Conservation (phyloP, 163 green algal genomes). For the Scenedesmus sp. region DNA sequence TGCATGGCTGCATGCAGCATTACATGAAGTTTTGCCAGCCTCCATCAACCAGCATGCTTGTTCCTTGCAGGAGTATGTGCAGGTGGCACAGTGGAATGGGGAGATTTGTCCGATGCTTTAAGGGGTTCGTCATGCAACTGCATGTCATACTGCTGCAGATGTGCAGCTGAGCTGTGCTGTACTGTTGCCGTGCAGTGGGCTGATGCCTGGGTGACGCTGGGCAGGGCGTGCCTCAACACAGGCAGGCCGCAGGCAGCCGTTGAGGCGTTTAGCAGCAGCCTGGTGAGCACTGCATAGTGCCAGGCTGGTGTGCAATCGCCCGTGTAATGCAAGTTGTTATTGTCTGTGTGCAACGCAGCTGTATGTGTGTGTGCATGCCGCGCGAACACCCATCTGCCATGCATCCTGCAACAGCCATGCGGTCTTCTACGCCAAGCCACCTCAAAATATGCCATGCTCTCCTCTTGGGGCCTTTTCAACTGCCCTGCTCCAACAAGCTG, state of each 20-base stretch:
- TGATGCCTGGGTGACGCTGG: conserved; percentile 34
- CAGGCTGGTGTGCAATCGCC: neutral
- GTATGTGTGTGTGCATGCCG: too few relatives aligned
- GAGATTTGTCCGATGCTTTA: neutral
- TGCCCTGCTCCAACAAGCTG: too few relatives aligned
- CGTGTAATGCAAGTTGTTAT: too few relatives aligned
- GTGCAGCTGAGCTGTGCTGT: neutral
- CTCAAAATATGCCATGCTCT: too few relatives aligned
- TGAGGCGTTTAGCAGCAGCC: neutral
- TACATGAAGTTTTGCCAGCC: too few relatives aligned
- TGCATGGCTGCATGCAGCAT: neutral
- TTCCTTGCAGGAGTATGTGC: neutral
- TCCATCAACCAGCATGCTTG: neutral
- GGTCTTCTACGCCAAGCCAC: too few relatives aligned
- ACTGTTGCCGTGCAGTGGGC: conserved; percentile 35
- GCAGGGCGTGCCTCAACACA: conserved; percentile 17
- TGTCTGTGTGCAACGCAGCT: too few relatives aligned
- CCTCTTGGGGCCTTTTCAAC: too few relatives aligned
- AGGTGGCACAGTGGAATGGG: neutral
- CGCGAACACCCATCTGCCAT: too few relatives aligned
- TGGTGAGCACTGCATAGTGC: neutral
- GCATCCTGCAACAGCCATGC: too few relatives aligned
- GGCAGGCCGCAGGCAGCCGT: conserved; percentile 3
- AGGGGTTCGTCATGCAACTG: neutral
- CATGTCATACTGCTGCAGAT: neutral